Conservation (phyloP, 495 filamentous ascomycete genomes). For the Daldinia grandis region DNA sequence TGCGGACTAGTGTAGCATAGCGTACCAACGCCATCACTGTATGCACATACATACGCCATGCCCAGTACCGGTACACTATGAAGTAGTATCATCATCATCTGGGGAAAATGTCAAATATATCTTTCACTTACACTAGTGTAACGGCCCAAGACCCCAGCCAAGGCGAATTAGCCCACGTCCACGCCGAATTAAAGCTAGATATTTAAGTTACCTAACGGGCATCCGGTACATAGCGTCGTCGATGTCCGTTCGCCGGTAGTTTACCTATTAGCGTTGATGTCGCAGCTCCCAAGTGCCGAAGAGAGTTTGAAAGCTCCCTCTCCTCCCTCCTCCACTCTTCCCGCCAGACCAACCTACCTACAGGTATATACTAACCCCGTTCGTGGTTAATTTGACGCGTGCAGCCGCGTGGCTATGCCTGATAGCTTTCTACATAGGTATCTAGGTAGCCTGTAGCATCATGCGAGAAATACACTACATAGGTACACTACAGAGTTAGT, state of each 20-base stretch:
- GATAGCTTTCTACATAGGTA: not conserved
- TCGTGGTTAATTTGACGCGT: not conserved
- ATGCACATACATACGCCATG: too few species aligned
- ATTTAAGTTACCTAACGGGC: slow-evolving; percentile 34
- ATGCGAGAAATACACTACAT: not conserved
- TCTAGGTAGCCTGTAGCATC: not conserved
- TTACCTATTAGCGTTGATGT: slow-evolving; percentile 3
- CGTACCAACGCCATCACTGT: not conserved
- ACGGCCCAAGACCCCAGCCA: slow-evolving; percentile 3
- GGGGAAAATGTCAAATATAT: slow-evolving; percentile 26
- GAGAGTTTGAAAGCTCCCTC: too few species aligned
- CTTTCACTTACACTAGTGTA: too few species aligned
- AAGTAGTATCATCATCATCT: slow-evolving; percentile 21
- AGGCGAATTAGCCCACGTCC: slow-evolving; percentile 4
- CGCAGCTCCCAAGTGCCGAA: slow-evolving; percentile 22
- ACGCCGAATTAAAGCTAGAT: not conserved
- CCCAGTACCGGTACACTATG: too few species aligned
- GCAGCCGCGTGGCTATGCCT: not conserved
- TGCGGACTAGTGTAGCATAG: slow-evolving; percentile 11
- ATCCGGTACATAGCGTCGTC: slow-evolving; percentile 12
- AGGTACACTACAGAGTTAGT: not conserved
- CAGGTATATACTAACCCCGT: too few species aligned
- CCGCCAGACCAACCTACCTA: too few species aligned
- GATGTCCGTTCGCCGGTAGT: slow-evolving; percentile 7
- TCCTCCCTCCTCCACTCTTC: too few species aligned